A percentile compares a stretch with the other conserved stretches of the same genome.
Conservation (phyloP, 768 basidiomycete genomes). For the Brasilioporus rufonigricans region DNA sequence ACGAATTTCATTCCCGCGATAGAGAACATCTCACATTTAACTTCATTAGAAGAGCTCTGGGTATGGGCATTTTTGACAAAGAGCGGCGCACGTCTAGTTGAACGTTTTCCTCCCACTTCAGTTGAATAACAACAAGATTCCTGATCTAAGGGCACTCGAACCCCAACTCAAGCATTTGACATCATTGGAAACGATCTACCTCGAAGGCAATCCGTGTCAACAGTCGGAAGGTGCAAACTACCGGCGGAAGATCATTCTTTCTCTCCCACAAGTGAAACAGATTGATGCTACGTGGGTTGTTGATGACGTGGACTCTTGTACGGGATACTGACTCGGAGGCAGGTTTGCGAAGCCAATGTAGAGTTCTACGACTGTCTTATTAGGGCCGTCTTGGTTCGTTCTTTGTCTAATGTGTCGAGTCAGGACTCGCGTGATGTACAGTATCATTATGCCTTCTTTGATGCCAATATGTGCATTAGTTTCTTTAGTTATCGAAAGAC, state of each 20-base stretch:
- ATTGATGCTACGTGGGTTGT: constrained; percentile 92
- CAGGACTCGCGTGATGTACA: background rate
- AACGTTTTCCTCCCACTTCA: constrained; percentile 30
- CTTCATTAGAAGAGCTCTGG: constrained; percentile 89
- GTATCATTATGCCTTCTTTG: background rate
- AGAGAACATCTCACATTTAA: constrained; percentile 80
- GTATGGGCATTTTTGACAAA: constrained; percentile 39
- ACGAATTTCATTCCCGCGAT: constrained; percentile 78
- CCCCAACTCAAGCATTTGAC: constrained; percentile 57
- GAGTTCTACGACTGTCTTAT: constrained; percentile 63
- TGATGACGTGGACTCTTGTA: background rate
- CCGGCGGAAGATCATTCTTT: constrained; percentile 84
- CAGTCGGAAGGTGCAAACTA: constrained; percentile 72
- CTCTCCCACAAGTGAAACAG: constrained; percentile 85
- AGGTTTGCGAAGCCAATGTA: constrained; percentile 68
- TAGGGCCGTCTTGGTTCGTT: background rate
- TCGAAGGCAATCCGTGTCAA: constrained; percentile 95
- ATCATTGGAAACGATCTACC: constrained; percentile 83
- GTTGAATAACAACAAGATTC: constrained; percentile 88
- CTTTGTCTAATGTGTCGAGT: constrained; percentile 45
- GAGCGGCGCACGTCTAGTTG: background rate
- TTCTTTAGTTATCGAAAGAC: background rate
- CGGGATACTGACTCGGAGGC: constrained; percentile 1
- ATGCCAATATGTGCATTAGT: background rate
- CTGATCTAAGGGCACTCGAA: constrained; percentile 65